Conservation (phyloP, 2,329 filamentous ascomycete species). For the Trichoderma harzianum region DNA sequence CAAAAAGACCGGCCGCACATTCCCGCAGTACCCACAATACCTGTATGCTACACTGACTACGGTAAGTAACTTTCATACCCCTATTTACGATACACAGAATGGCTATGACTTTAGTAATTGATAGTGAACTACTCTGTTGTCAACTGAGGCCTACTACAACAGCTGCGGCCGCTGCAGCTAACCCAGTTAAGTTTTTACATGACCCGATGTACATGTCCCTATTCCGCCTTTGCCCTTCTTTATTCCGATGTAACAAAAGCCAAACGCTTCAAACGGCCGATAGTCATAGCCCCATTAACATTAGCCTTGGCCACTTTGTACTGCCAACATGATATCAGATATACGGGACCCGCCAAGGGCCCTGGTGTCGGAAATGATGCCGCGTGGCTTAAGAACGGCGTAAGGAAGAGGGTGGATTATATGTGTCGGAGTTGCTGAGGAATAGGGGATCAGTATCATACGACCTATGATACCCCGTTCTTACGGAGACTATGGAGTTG, state of each 20-base stretch:
- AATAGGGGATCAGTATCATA: neutral
- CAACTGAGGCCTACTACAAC: neutral
- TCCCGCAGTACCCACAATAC: neutral
- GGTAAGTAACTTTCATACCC: neutral
- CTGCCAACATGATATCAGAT: neutral
- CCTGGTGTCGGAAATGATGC: neutral
- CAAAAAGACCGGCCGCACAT: neutral
- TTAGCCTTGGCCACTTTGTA: neutral
- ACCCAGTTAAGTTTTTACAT: neutral
- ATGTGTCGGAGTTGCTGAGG: neutral
- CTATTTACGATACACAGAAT: no score
- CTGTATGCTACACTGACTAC: no score
- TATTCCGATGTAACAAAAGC: neutral
- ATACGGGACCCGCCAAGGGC: neutral
- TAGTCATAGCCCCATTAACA: neutral
- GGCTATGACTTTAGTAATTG: no score
- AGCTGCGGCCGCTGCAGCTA: neutral
- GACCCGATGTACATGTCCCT: neutral
- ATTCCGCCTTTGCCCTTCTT: neutral
- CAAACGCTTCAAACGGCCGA: neutral
- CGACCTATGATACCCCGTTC: neutral
- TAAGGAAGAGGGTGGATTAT: neutral
- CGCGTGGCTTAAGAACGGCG: neutral
- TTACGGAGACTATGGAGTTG: neutral
- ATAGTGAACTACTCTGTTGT: no score